phyloP scores from a whole-genome alignment of 164 flowering plant species.

The Vitis cinerea region DNA sequence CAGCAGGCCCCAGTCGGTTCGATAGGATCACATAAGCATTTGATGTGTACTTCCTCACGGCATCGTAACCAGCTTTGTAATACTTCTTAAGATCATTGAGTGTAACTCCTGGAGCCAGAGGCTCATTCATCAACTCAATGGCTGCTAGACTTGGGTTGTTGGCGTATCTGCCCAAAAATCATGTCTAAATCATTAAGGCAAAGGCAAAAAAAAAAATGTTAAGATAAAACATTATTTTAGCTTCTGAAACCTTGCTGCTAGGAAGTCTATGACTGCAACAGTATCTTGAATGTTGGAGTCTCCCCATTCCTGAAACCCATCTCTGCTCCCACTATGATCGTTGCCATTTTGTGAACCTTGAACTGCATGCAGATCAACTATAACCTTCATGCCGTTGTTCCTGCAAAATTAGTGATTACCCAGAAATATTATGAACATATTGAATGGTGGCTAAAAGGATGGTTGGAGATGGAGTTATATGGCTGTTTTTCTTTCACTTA shows the following conservation, averaged over 20 bases:
- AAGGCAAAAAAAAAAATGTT: too few relatives aligned
- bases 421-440: too few relatives aligned
- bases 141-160: constrained; percentile 16
- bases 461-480: too few relatives aligned
- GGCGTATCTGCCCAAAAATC: constrained; percentile 14
- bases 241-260: constrained; percentile 14
- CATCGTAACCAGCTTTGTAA: constrained; percentile 25
- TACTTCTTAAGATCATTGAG: constrained; percentile 11
- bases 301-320: constrained; percentile 28
- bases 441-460: too few relatives aligned
- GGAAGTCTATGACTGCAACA: constrained; percentile 22
- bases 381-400: constrained; percentile 28
- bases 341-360: constrained; percentile 26
- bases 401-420: constrained; percentile 12
- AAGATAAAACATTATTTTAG: neutral
- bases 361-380: constrained; percentile 26
- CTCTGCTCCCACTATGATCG: constrained; percentile 23
- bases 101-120: constrained; percentile 19
- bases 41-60: constrained; percentile 24
- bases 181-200: neutral
- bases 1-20: constrained; percentile 14
- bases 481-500: constrained; percentile 14
- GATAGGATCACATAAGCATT: constrained; percentile 25
- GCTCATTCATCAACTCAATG: constrained; percentile 35
- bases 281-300: constrained; percentile 14